Evolutionary conservation across 352 stramenopile species (phyloP).

Genomic region (Globisporangium mamillatum): DNA sequence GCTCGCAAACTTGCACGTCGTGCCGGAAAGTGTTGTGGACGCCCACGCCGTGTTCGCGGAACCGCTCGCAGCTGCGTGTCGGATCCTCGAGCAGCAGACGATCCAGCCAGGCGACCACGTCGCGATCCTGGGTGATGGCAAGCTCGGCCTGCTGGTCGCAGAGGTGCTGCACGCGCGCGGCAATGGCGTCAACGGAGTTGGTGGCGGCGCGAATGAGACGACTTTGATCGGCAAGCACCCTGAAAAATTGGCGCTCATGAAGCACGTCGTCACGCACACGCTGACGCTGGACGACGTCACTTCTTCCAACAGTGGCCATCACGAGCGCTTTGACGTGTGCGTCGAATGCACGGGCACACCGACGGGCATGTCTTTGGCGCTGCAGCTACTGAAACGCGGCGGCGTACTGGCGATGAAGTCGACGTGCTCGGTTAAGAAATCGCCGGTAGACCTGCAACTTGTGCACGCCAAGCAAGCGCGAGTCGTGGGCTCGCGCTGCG

Average conservation of each 20-base stretch:
- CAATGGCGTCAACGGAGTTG: background rate
- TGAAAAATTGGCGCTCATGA: constrained; percentile 52
- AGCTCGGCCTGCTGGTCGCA: constrained; percentile 83
- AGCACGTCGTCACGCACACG: constrained; percentile 37
- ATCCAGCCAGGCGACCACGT: constrained; percentile 55
- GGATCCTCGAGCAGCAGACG: constrained; percentile 82
- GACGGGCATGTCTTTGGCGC: constrained; percentile 35
- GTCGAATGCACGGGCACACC: constrained; percentile 64
- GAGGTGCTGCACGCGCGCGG: constrained; percentile 59
- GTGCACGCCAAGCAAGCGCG: constrained; percentile 42
- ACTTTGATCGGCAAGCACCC: constrained; percentile 61
- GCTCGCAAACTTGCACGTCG: constrained; percentile 76
- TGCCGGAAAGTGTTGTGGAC: constrained; percentile 65
- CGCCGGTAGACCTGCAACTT: constrained; percentile 25
- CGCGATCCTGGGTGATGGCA: constrained; percentile 85
- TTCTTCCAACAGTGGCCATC: background rate
- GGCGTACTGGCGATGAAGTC: constrained; percentile 53
- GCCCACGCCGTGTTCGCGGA: constrained; percentile 81
- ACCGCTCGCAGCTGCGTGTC: constrained; percentile 82
- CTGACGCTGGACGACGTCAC: constrained; percentile 22
- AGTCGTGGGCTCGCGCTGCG: constrained; percentile 65
- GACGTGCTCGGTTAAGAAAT: constrained; percentile 38
- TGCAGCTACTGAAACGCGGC: constrained; percentile 33
- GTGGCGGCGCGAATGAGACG: constrained; percentile 25
- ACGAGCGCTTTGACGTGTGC: constrained; percentile 49